Evolutionary conservation across 768 basidiomycete genomes (phyloP), one percentile per base, ranked within the genome.

Genomic region (Lactarius quietus): DNA sequence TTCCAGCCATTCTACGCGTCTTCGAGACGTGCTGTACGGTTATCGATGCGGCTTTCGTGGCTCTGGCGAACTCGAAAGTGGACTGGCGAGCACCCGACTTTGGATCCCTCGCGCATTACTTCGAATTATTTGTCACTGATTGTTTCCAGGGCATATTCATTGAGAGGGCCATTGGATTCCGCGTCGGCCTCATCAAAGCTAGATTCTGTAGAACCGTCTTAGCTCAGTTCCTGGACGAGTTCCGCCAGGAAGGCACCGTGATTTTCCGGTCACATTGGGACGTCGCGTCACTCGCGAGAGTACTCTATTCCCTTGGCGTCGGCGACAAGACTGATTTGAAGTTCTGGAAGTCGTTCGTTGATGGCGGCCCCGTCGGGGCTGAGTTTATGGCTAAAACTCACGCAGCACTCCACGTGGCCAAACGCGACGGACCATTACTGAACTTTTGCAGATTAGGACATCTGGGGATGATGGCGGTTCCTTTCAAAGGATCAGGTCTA

Each of bases 31-130:
- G 64, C 41, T 38, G 29, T 51, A 51, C 26, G 3, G 59, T 65
- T 17, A 28, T 65, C 43, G 59, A 65, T n/a, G 31, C 29, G 0
- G 45, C 36, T 1, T 18, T 65, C 20, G 29, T 23, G 3, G 6
- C n/a, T 5, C 54, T 65, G 12, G 45, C 55, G 31, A 8, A n/a
- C 29, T 65, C 64, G 29, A 45, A 8, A 4, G 28, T 57, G 52
- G 51, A 56, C 64, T 65, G 64, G 64, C 35, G 59, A 4, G 36
- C 54, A 38, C 64, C 64, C 18, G 59, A 65, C 23, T 48, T 60
- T 12, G 54, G 59, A 23, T 51, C 54, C 33, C 33, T 65, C 9
- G 5, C 20, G 14, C 59, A 61, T 6, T 52, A 52, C 35, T 33
- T 57, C 29, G 64, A 65, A n/a, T n/a, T 20, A 7, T 61, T 65